phyloP scores from a whole-genome alignment of 2,329 filamentous ascomycete genomes.

The Fusarium phyllophilum region DNA sequence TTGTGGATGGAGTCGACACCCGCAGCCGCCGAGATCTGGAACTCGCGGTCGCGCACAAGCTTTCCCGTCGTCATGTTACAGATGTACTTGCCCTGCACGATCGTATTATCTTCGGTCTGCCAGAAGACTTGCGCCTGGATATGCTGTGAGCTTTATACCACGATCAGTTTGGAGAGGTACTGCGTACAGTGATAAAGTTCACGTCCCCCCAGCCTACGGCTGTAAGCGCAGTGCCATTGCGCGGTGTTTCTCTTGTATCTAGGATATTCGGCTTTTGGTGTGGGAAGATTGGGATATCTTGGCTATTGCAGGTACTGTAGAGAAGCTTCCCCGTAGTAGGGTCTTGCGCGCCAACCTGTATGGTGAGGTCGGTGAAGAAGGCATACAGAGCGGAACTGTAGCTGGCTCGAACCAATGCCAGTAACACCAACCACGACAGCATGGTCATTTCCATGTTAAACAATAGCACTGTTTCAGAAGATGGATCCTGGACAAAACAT shows the following conservation, averaged over 20 bases:
- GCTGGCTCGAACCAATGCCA: not conserved
- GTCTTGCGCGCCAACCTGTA: slow-evolving; percentile 13
- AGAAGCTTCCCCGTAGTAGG: not conserved
- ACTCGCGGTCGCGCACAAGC: not conserved
- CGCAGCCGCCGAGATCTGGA: not conserved
- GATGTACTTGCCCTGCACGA: not conserved
- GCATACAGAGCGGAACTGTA: not conserved
- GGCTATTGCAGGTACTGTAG: slow-evolving; percentile 6
- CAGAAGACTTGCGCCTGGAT: slow-evolving; percentile 1
- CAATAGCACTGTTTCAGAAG: not conserved
- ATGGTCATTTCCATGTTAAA: not conserved
- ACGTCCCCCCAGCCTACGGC: slow-evolving; percentile 4
- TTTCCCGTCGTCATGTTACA: slow-evolving; percentile 5
- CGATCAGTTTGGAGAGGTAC: fast-evolving
- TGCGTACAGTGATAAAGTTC: not conserved
- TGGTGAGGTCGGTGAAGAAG: not conserved
- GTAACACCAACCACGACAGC: not conserved
- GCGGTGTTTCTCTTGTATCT: not conserved
- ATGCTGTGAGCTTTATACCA: not conserved
- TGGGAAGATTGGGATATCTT: not conserved
- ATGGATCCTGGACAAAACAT: fast-evolving
- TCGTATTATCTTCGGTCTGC: not conserved
- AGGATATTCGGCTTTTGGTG: not conserved
- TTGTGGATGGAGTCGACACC: not conserved
- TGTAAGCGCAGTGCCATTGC: not conserved